These are phyloP conservation scores for Taxillus chinensis DNA, from an alignment of 164 flowering plant species.

Conservation along the genomic window DNA sequence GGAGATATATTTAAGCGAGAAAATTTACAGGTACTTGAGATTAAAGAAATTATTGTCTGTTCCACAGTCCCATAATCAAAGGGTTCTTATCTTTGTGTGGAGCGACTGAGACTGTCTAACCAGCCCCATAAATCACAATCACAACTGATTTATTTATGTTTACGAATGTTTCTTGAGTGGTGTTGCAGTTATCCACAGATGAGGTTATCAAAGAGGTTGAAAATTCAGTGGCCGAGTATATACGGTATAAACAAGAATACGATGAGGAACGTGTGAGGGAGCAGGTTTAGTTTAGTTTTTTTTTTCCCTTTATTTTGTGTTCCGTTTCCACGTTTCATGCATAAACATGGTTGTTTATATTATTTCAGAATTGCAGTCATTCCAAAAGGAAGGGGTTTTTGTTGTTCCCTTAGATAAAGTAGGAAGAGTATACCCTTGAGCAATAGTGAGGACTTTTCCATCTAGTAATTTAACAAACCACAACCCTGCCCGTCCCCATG, in stretches of 20 bases:
- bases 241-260: conserved; percentile 58
- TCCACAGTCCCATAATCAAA: not conserved
- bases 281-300: conserved; percentile 18
- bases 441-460: too few relatives aligned
- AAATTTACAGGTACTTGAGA: conserved; percentile 51
- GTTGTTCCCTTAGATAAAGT: too few relatives aligned
- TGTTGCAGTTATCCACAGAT: conserved; percentile 62
- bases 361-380: not conserved
- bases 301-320: not conserved
- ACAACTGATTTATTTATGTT: not conserved
- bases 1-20: conserved; percentile 84
- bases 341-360: too few relatives aligned
- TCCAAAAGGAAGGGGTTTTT: not conserved
- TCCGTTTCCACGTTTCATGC: not conserved
- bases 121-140: too few relatives aligned
- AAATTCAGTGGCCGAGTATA: conserved; percentile 69
- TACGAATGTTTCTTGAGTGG: not conserved
- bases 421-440: too few relatives aligned
- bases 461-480: too few relatives aligned
- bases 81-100: not conserved
- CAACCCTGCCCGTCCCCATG: too few relatives aligned
- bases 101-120: too few relatives aligned
- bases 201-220: conserved; percentile 82
- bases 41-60: too few relatives aligned
- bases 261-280: conserved; percentile 35